These are phyloP conservation scores for Magnaporthales sp. DNA, from an alignment of 2,329 filamentous ascomycete species.

Conservation along the genomic window DNA sequence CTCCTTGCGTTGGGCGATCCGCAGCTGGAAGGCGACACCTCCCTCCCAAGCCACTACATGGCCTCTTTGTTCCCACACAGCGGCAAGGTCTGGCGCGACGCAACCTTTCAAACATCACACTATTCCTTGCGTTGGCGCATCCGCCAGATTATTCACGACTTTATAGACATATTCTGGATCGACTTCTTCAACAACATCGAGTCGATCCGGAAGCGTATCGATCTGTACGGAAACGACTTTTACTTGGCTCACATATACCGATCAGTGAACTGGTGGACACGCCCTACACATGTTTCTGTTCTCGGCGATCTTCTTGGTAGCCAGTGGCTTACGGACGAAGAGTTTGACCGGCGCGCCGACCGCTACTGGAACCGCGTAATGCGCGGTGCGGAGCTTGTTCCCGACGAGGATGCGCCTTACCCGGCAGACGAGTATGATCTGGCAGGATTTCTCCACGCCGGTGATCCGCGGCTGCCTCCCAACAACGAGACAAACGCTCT, in stretches of 20 bases:
- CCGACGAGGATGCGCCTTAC: conserved; percentile 41
- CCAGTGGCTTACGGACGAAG: conserved; percentile 83
- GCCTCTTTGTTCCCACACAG: conserved; percentile 43
- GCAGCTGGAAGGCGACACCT: conserved; percentile 86
- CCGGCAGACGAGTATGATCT: conserved; percentile 41
- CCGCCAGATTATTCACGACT: conserved; percentile 45
- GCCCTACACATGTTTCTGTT: conserved; percentile 79
- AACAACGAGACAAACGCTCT: conserved; percentile 33
- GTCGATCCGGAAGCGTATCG: conserved; percentile 68
- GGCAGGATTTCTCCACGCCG: conserved; percentile 37
- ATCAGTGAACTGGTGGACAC: conserved; percentile 72
- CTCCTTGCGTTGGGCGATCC: conserved; percentile 85
- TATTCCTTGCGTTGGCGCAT: conserved; percentile 41
- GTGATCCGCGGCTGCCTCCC: conserved; percentile 13
- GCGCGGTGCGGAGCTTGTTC: conserved; percentile 54
- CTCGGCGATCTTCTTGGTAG: conserved; percentile 88
- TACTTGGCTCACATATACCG: conserved; percentile 92
- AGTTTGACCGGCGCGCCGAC: conserved; percentile 65
- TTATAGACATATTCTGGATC: conserved; percentile 52
- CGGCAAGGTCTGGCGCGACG: conserved; percentile 34
- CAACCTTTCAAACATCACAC: conserved; percentile 36
- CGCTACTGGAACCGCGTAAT: conserved; percentile 81
- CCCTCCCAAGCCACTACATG: conserved; percentile 54
- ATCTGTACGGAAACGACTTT: conserved; percentile 87
- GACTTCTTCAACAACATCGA: conserved; percentile 62